Conservation (phyloP, 2,329 filamentous ascomycete genomes). For the Xylariaceae sp. region DNA sequence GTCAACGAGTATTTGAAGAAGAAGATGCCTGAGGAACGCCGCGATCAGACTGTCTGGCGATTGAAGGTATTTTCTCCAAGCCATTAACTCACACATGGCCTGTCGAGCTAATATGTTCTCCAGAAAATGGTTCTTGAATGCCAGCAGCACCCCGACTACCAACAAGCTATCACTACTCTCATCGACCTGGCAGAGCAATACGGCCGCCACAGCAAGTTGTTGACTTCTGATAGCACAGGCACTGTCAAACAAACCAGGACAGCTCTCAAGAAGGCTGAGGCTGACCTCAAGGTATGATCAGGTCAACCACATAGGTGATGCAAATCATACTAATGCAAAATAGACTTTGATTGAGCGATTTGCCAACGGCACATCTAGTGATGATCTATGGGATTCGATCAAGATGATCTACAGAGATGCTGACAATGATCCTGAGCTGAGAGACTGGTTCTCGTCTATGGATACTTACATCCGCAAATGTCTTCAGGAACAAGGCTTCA, state of each 20-base stretch:
- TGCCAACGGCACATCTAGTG: conserved; percentile 86
- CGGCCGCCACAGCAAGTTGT: conserved; percentile 63
- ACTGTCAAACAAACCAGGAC: conserved; percentile 70
- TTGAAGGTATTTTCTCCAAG: conserved; percentile 51
- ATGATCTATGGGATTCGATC: conserved; percentile 81
- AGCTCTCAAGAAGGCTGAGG: conserved; percentile 67
- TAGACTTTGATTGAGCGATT: conserved; percentile 89
- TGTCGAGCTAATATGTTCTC: conserved; percentile 29
- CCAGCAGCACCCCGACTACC: conserved; percentile 91
- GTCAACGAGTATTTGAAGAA: conserved; percentile 71
- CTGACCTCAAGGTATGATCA: conserved; percentile 64
- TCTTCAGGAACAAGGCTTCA: conserved; percentile 84
- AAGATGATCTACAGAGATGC: conserved; percentile 83
- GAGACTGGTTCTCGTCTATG: conserved; percentile 80
- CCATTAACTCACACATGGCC: conserved; percentile 61
- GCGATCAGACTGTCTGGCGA: conserved; percentile 86
- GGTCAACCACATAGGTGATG: neutral
- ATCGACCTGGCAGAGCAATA: conserved; percentile 83
- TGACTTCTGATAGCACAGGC: conserved; percentile 61
- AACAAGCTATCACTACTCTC: conserved; percentile 84
- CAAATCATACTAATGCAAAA: conserved; percentile 34
- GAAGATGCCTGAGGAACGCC: conserved; percentile 89
- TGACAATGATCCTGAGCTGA: conserved; percentile 80
- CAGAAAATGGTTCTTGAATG: conserved; percentile 97
- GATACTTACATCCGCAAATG: conserved; percentile 76